Conservation (phyloP, 306 rosid genomes). For the Carpinus fangiana region DNA sequence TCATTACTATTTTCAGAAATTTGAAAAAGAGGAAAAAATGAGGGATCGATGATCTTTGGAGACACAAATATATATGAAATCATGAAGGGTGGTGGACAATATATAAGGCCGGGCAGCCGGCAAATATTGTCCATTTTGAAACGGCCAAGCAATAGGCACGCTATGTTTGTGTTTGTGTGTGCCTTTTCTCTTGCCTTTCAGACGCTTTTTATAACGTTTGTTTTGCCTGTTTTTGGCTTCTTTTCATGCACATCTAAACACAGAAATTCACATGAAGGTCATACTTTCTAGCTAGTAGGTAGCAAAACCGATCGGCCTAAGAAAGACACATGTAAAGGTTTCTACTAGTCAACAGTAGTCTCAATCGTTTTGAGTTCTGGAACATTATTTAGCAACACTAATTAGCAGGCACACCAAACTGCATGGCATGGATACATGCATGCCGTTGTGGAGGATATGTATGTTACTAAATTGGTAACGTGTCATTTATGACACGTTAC, state of each 20-base stretch:
- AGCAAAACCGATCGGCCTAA: not conserved
- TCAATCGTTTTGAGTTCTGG: no score
- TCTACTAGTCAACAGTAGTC: no score
- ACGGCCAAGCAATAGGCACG: conserved; percentile 24
- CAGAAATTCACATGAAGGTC: not conserved
- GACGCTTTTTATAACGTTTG: no score
- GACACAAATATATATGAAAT: conserved; percentile 3
- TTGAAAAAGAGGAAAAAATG: not conserved
- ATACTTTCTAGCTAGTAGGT: not conserved
- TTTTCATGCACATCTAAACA: conserved; percentile 6
- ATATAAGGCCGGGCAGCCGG: not conserved
- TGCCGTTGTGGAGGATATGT: no score
- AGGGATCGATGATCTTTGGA: not conserved
- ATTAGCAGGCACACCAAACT: no score
- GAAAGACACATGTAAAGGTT: no score
- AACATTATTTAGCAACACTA: no score
- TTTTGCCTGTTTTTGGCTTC: no score
- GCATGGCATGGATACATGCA: no score
- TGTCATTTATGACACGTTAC: no score
- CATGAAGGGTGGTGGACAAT: not conserved
- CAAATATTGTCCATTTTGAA: conserved; percentile 1
- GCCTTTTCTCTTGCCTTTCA: conserved; percentile 19
- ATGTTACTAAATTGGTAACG: no score
- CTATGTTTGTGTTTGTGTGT: conserved; percentile 6
- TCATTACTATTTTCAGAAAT: conserved; percentile 1